Percentiles rank a stretch among this genome's conserved stretches.
Evolutionary conservation across 2,329 filamentous ascomycete species (phyloP).

Genomic region (Neurospora sp.): DNA sequence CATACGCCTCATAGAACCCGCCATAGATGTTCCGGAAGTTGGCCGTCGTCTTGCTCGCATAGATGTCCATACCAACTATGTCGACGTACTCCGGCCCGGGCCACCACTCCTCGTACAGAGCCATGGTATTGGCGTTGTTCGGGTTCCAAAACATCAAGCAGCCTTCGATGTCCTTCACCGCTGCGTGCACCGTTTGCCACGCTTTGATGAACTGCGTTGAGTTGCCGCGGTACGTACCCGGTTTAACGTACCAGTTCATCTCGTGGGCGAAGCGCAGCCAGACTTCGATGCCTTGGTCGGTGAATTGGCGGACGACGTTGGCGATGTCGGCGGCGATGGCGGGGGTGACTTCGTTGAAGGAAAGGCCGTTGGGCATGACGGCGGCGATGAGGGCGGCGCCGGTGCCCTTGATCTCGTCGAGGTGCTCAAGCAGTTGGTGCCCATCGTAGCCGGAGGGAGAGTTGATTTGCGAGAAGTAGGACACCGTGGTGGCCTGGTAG

Average conservation of each 20-base stretch:
- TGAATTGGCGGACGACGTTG: constrained; percentile 8
- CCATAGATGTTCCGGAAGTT: constrained; percentile 4
- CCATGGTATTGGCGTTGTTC: constrained; percentile 7
- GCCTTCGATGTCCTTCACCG: constrained; percentile 5
- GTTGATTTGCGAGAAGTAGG: constrained; percentile 17
- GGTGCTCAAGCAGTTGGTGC: constrained; percentile 11
- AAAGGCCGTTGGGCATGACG: constrained; percentile 16
- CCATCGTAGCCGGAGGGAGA: constrained; percentile 11
- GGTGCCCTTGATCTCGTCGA: constrained; percentile 7
- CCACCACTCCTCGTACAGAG: constrained; percentile 12
- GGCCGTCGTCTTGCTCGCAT: constrained; percentile 4
- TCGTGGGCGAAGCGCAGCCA: constrained; percentile 16
- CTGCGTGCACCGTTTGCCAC: constrained; percentile 10
- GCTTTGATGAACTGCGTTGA: constrained; percentile 5
- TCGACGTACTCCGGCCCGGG: constrained; percentile 12
- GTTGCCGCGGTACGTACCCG: constrained; percentile 5
- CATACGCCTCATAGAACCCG: constrained; percentile 5
- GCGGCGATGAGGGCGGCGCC: constrained; percentile 17
- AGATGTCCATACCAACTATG: constrained; percentile 12
- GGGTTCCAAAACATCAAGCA: constrained; percentile 14
- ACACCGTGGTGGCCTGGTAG: constrained; percentile 14
- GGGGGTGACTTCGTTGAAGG: constrained; percentile 7
- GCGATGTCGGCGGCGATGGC: constrained; percentile 9
- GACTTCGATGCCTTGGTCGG: constrained; percentile 9
- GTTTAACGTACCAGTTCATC: constrained; percentile 15